phyloP scores from a whole-genome alignment of 495 filamentous ascomycete species.

The Neurospora discreta region DNA sequence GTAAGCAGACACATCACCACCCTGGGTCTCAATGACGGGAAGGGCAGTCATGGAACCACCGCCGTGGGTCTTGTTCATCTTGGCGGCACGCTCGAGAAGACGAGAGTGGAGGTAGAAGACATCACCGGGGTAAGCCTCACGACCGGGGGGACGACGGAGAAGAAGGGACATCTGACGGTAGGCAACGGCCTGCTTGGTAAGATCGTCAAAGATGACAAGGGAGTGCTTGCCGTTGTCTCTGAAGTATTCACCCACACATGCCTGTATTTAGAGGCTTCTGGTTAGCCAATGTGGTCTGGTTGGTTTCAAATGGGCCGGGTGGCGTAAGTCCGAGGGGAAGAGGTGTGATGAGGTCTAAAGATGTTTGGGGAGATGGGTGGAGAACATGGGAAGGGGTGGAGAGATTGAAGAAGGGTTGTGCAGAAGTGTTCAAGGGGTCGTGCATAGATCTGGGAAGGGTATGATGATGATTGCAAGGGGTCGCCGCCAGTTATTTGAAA shows the following conservation, averaged over 20 bases:
- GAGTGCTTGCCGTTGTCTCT: constrained; percentile 88
- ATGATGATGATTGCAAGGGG: neutral
- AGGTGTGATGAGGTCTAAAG: neutral
- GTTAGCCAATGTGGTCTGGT: neutral
- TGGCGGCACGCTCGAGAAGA: constrained; percentile 97
- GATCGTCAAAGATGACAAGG: constrained; percentile 89
- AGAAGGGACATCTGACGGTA: constrained; percentile 99
- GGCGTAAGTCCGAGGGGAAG: neutral
- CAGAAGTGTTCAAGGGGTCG: neutral
- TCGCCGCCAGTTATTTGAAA: neutral
- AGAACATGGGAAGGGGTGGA: neutral
- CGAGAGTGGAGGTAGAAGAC: constrained; percentile 99
- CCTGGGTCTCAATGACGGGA: constrained; percentile 98
- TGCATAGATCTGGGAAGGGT: neutral
- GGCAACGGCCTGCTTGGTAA: constrained; percentile 97
- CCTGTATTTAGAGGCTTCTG: constrained; percentile 6
- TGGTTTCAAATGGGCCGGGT: neutral
- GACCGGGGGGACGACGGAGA: constrained; percentile 96
- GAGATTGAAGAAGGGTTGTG: too few relatives aligned
- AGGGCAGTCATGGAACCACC: constrained; percentile 95
- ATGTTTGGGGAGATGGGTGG: neutral
- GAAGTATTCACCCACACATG: constrained; percentile 77
- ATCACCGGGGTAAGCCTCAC: constrained; percentile 99
- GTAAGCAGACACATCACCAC: constrained; percentile 99
- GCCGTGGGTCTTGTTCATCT: constrained; percentile 96